Conservation (phyloP, 768 basidiomycete genomes). For the Mycena latifolia region DNA sequence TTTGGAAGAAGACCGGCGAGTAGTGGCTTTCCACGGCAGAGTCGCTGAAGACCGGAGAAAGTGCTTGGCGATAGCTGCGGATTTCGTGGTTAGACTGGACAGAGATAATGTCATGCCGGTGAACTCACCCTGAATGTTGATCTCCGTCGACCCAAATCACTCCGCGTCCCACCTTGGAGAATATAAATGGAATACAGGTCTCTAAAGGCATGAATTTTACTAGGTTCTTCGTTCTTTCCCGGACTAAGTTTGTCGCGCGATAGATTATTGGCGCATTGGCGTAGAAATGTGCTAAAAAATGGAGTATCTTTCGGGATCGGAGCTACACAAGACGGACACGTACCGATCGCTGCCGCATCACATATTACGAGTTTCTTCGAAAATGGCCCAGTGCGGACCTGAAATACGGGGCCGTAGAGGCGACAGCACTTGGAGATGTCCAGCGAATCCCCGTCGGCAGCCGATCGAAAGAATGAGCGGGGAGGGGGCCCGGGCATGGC, state of each 20-base stretch:
- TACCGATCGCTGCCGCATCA: constrained; percentile 30
- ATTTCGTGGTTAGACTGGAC: background rate
- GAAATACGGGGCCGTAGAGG: constrained; percentile 28
- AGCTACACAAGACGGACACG: too few relatives aligned
- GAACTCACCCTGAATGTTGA: constrained; percentile 12
- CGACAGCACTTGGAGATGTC: background rate
- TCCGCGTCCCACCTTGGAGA: constrained; percentile 19
- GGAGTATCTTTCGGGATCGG: background rate
- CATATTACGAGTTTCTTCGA: constrained; percentile 24
- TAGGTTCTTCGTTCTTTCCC: constrained; percentile 14
- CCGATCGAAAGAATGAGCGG: background rate
- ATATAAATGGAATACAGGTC: background rate
- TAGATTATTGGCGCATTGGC: constrained; percentile 28
- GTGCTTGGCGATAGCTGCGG: constrained; percentile 27
- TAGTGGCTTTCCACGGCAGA: constrained; percentile 12
- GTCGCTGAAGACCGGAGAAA: constrained; percentile 28
- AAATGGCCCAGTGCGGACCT: constrained; percentile 5
- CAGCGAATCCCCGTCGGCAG: background rate
- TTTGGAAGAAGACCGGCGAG: constrained; percentile 14
- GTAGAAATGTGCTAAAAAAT: constrained; percentile 35
- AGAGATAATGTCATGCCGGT: too few relatives aligned
- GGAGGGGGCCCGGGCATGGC: constrained; percentile 13
- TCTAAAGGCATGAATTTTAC: background rate
- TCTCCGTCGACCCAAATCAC: constrained; percentile 25
- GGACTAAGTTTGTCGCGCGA: constrained; percentile 1